These are phyloP conservation scores for Pogostemon cablin DNA, from an alignment of 257 asterid species.

Conservation along the genomic window DNA sequence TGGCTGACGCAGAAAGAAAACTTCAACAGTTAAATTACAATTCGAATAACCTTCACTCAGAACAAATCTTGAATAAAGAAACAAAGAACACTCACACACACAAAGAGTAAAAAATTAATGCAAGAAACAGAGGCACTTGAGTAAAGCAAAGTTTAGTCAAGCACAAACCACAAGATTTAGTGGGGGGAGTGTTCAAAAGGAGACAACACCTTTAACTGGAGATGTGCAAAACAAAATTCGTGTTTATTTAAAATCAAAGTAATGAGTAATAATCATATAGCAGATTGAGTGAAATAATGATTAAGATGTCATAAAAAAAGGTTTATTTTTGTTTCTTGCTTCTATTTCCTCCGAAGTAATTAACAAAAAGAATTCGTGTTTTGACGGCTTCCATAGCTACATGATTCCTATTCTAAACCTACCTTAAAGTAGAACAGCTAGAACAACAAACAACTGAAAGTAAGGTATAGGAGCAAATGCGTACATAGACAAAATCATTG, in stretches of 20 bases:
- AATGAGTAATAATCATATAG: constrained; percentile 19
- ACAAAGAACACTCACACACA: not conserved
- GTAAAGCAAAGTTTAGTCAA: constrained; percentile 46
- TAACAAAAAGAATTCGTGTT: constrained; percentile 28
- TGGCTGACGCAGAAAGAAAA: constrained; percentile 2
- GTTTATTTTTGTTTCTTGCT: constrained; percentile 22
- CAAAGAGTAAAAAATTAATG: constrained; percentile 5
- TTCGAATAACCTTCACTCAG: not conserved
- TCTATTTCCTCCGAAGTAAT: constrained; percentile 8
- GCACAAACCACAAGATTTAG: constrained; percentile 48
- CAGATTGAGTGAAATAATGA: constrained; percentile 29
- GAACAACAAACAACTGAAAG: no score
- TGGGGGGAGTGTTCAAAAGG: constrained; percentile 46
- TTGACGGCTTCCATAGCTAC: not conserved
- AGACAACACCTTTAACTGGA: constrained; percentile 44
- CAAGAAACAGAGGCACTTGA: not conserved
- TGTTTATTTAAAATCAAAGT: constrained; percentile 15
- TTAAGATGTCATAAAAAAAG: constrained; percentile 29
- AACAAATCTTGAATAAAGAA: constrained; percentile 7
- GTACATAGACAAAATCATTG: no score
- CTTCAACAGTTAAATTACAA: constrained; percentile 16
- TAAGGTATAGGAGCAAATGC: no score
- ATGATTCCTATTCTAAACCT: no score
- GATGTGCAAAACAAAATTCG: constrained; percentile 30
- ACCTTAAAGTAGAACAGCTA: no score